Conservation (phyloP, 2,329 filamentous ascomycete genomes). For the Colletotrichum sp. region DNA sequence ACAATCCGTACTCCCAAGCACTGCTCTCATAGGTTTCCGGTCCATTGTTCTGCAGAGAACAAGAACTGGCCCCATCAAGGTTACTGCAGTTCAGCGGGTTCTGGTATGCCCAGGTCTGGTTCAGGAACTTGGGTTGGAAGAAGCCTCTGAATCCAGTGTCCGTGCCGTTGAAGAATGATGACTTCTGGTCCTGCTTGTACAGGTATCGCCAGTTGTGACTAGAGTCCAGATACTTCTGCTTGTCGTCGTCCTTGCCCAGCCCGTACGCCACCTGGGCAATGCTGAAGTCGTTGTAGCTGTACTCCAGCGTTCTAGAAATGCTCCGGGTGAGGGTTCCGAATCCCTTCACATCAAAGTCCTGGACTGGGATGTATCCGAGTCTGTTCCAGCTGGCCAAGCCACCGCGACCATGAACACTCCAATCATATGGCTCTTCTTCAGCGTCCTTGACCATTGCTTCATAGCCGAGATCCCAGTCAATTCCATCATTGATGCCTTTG, state of each 20-base stretch:
- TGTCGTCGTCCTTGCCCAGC: conserved; percentile 59
- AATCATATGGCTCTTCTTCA: conserved; percentile 72
- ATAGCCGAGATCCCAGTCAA: conserved; percentile 73
- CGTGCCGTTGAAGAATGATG: conserved; percentile 52
- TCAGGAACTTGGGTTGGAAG: conserved; percentile 71
- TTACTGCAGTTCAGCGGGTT: conserved; percentile 69
- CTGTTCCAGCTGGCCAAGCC: conserved; percentile 75
- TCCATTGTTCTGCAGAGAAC: conserved; percentile 64
- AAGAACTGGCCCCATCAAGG: conserved; percentile 58
- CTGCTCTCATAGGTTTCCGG: conserved; percentile 76
- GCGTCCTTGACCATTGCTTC: conserved; percentile 76
- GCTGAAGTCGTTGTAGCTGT: conserved; percentile 78
- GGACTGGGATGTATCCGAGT: conserved; percentile 72
- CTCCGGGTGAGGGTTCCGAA: conserved; percentile 74
- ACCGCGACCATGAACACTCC: conserved; percentile 73
- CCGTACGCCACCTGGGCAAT: conserved; percentile 66
- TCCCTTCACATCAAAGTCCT: conserved; percentile 70
- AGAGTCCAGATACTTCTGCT: conserved; percentile 62
- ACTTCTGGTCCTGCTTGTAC: conserved; percentile 64
- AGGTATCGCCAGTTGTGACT: conserved; percentile 73
- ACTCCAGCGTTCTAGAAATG: conserved; percentile 77
- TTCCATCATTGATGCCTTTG: conserved; percentile 65
- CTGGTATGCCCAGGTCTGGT: conserved; percentile 72
- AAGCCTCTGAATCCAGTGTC: conserved; percentile 74
- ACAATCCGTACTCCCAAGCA: conserved; percentile 77